Evolutionary conservation across 1,139 yeast genomes (phyloP), one percentile per base, ranked within the genome.

Genomic region (Pichia sp.): DNA sequence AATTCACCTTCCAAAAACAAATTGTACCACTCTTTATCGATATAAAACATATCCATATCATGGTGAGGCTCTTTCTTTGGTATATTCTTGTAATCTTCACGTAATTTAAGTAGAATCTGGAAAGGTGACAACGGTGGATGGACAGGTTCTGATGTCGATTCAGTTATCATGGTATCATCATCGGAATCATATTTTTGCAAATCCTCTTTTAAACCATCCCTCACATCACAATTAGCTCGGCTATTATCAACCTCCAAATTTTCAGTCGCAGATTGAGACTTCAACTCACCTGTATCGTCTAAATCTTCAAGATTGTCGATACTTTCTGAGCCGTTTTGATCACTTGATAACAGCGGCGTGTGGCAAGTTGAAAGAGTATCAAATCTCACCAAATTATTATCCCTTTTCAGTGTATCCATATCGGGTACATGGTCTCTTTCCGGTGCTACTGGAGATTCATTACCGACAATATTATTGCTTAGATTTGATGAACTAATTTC

Each of bases 21-120:
- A 3, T 21, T 7, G 2, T 38, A 15, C 50, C 50, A 48, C 2
- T 18, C 25, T 7, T 26, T 24, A 28, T 42, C 39, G 8, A 48
- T 37, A 17, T 44, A 46, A 15, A 31, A 44, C 5, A 18, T 38
- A 18, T 36, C 34, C 6, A 28, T n/a, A 12, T 42, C 42, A 20
- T 19, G 17, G 9, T 19, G 26, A 4, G 21, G 15, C 14, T 26
- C 15, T 20, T 26, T 22, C 10, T 4, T 5, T 10, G 22, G 5
- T 3, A 36, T 35, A 3, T 15, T 26, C 1, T n/a, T 19, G 20
- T 30, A 41, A n/a, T 25, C n/a, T 14, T 38, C 24, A 24, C 47
- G 42, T 10, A 36, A 31, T 8, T 26, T 4, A 4, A 19, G 10
- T 2, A 42, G 40, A n/a, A 35, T 8, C 14, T 40, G 30, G 10